These are phyloP conservation scores for Cucurbita maxima DNA, from an alignment of 306 rosid species.

Conservation along the genomic window DNA sequence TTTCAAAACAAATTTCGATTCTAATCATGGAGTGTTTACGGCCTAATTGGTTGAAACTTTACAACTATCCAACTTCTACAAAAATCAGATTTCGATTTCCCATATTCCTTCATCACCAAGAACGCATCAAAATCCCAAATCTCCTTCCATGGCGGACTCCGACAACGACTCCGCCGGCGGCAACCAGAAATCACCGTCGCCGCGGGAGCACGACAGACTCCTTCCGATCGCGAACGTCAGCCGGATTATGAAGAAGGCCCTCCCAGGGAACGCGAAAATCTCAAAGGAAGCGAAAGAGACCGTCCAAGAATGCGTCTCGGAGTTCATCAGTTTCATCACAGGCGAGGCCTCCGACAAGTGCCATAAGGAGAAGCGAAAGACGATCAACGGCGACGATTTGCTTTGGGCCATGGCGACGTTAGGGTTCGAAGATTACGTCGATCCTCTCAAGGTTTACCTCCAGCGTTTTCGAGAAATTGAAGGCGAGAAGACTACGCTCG, in stretches of 20 bases:
- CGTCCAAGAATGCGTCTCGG: constrained; percentile 85
- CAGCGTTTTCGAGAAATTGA: constrained; percentile 74
- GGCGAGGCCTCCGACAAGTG: constrained; percentile 94
- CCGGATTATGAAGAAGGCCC: constrained; percentile 80
- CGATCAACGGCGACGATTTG: constrained; percentile 82
- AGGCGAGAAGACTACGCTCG: constrained; percentile 46
- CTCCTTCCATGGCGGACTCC: constrained; percentile 55
- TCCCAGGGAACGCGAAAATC: constrained; percentile 86
- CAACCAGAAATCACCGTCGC: constrained; percentile 36
- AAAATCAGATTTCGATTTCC: background rate
- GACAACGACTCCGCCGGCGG: constrained; percentile 73
- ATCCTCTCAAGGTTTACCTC: constrained; percentile 60
- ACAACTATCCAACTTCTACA: background rate
- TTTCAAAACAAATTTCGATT: no score
- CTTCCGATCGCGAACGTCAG: constrained; percentile 82
- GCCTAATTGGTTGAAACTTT: background rate
- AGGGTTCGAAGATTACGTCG: constrained; percentile 80
- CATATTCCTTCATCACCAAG: background rate
- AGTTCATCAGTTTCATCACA: constrained; percentile 82
- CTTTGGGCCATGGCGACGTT: constrained; percentile 89
- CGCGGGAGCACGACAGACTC: constrained; percentile 68
- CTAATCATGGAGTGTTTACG: no score
- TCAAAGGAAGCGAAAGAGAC: constrained; percentile 88
- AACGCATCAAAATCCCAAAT: background rate
- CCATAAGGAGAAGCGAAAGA: constrained; percentile 81